phyloP scores from a whole-genome alignment of 2,329 filamentous ascomycete species.

The Tetracladium maxilliforme region DNA sequence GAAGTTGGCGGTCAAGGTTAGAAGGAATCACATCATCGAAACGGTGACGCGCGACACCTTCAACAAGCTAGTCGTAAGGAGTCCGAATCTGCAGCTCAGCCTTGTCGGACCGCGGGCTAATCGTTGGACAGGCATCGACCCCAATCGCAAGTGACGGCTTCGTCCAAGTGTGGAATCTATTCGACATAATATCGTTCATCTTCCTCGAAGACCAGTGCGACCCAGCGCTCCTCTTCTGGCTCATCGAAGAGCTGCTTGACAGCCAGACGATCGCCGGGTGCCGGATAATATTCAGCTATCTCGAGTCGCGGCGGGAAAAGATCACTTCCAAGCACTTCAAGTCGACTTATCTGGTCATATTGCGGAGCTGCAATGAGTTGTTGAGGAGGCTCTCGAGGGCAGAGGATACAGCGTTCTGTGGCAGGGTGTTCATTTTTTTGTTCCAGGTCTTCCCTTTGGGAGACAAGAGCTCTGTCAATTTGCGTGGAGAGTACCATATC shows the following conservation, averaged over 20 bases:
- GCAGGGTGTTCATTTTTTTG: conserved; percentile 93
- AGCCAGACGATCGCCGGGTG: conserved; percentile 91
- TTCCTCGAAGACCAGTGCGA: conserved; percentile 71
- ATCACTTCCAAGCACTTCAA: conserved; percentile 71
- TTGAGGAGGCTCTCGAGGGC: conserved; percentile 87
- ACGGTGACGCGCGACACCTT: conserved; percentile 72
- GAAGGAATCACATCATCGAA: conserved; percentile 62
- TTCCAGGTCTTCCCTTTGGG: conserved; percentile 96
- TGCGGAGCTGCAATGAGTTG: conserved; percentile 91
- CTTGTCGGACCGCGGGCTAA: too few relatives aligned
- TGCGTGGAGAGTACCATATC: conserved; percentile 87
- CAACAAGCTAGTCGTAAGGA: conserved; percentile 59
- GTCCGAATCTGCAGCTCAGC: too few relatives aligned
- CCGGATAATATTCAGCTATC: conserved; percentile 80
- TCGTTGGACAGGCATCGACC: neutral
- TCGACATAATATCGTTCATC: conserved; percentile 81
- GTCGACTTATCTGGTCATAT: conserved; percentile 74
- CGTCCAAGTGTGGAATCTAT: conserved; percentile 78
- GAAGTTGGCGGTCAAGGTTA: conserved; percentile 24
- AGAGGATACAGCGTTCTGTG: conserved; percentile 94
- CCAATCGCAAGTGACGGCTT: too few relatives aligned
- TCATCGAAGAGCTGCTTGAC: conserved; percentile 89
- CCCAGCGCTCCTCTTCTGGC: conserved; percentile 70
- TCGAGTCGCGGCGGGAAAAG: conserved; percentile 82
- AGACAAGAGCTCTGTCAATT: conserved; percentile 93